Evolutionary conservation across 495 filamentous ascomycete genomes (phyloP).

Genomic region (Saxophila tyrrhenica): DNA sequence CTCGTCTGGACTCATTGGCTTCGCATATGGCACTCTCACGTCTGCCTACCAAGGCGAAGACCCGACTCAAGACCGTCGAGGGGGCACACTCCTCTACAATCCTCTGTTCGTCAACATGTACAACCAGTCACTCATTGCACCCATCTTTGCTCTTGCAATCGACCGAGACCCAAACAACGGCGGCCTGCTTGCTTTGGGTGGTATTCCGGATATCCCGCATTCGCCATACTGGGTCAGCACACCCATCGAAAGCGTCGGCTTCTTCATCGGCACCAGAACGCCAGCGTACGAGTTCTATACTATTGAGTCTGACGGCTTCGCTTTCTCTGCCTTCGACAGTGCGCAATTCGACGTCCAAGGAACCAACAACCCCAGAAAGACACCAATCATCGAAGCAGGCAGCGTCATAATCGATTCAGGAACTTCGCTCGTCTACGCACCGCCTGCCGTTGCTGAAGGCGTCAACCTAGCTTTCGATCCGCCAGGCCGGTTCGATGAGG

Average conservation of each 20-base stretch:
- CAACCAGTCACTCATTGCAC: slow-evolving; percentile 38
- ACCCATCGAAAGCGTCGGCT: slow-evolving; percentile 23
- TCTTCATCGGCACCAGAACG: slow-evolving; percentile 3
- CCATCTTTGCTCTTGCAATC: slow-evolving; percentile 47
- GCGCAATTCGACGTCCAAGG: slow-evolving; percentile 29
- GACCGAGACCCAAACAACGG: slow-evolving; percentile 16
- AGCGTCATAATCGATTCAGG: slow-evolving; percentile 34
- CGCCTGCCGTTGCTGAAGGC: slow-evolving; percentile 34
- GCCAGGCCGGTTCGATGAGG: slow-evolving; percentile 36
- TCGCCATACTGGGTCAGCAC: slow-evolving; percentile 29
- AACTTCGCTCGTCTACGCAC: slow-evolving; percentile 35
- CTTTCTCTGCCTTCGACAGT: slow-evolving; percentile 16
- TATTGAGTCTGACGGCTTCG: slow-evolving; percentile 33
- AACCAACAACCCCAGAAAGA: slow-evolving; percentile 30
- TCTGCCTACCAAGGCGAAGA: slow-evolving; percentile 38
- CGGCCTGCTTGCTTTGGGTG: slow-evolving; percentile 42
- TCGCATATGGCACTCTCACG: slow-evolving; percentile 36
- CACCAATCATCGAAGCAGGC: slow-evolving; percentile 14
- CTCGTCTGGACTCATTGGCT: slow-evolving; percentile 35
- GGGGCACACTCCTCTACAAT: slow-evolving; percentile 36
- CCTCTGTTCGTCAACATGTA: slow-evolving; percentile 50
- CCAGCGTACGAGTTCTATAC: slow-evolving; percentile 33
- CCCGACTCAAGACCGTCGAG: slow-evolving; percentile 24
- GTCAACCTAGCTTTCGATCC: slow-evolving; percentile 46
- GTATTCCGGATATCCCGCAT: slow-evolving; percentile 34